These are phyloP conservation scores for Pythium biforme DNA, from an alignment of 352 stramenopile genomes.

Conservation along the genomic window DNA sequence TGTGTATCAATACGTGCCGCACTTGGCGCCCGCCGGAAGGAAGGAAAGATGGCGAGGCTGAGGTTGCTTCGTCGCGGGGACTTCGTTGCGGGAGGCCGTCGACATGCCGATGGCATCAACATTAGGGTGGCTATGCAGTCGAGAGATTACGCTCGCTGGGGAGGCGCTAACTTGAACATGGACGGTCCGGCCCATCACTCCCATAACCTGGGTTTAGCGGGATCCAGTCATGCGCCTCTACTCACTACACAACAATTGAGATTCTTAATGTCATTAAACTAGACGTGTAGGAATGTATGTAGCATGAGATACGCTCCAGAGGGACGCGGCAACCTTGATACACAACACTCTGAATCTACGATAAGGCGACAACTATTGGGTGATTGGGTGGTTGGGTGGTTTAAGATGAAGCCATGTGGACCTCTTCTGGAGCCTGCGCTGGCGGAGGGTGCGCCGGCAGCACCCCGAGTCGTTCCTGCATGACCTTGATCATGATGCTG, in stretches of 20 bases:
- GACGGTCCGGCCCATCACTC: not conserved
- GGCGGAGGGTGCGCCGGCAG: not conserved
- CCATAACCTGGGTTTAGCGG: not conserved
- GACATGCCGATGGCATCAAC: not conserved
- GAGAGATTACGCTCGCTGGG: not conserved
- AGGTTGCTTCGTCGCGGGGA: conserved; percentile 8
- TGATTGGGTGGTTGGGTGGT: conserved; percentile 12
- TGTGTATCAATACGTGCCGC: too few species aligned
- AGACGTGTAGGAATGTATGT: too few species aligned
- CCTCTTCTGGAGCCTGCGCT: too few species aligned
- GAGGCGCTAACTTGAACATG: conserved; percentile 8
- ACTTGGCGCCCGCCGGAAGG: too few species aligned
- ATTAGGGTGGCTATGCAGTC: not conserved
- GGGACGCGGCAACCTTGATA: not conserved
- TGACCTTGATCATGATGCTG: conserved; percentile 26
- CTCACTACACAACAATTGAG: not conserved
- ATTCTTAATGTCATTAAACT: not conserved
- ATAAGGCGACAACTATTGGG: too few species aligned
- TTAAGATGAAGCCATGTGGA: conserved; percentile 7
- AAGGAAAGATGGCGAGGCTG: too few species aligned
- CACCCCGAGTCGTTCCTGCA: conserved; percentile 18
- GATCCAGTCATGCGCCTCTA: too few species aligned
- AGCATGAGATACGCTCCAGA: not conserved
- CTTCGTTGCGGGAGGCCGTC: too few species aligned
- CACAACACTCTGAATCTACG: not conserved